phyloP scores from a whole-genome alignment of 257 asterid genomes.

The Primulina huaijiensis region DNA sequence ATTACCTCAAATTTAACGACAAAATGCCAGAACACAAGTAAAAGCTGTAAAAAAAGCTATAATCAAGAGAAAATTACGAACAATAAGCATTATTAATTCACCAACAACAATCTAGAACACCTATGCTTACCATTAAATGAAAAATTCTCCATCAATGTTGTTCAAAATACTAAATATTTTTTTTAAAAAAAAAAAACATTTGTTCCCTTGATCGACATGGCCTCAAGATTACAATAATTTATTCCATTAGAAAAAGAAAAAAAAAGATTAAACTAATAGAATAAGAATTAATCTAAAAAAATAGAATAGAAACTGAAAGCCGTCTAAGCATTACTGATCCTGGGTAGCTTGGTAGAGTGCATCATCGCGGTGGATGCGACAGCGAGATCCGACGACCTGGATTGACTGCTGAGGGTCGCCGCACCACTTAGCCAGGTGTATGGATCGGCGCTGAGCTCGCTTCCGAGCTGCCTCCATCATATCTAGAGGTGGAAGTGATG shows the following conservation, averaged over 20 bases:
- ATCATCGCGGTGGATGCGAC: conserved; percentile 79
- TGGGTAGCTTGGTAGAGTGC: conserved; percentile 81
- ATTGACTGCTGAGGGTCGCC: conserved; percentile 96
- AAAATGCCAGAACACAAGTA: neutral
- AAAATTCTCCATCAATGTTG: neutral
- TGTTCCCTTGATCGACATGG: neutral
- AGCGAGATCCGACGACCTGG: conserved; percentile 80
- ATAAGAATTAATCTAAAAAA: neutral
- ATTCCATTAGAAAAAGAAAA: neutral
- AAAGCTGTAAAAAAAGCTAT: neutral
- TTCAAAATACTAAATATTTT: too few species aligned
- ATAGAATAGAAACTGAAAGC: neutral
- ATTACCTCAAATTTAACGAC: conserved; percentile 24
- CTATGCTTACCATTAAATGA: neutral
- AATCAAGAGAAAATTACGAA: neutral
- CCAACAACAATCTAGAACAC: neutral
- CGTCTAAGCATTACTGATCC: conserved; percentile 92
- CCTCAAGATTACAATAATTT: neutral
- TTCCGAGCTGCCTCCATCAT: conserved; percentile 99
- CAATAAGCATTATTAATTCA: neutral
- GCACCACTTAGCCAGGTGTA: conserved; percentile 88
- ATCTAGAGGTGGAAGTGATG: too few species aligned
- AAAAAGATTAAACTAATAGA: neutral
- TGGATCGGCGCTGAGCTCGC: conserved; percentile 94
- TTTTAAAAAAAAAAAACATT: too few species aligned